Conservation (phyloP, 108 stramenopile genomes). For the Stephanodiscus minutulus region DNA sequence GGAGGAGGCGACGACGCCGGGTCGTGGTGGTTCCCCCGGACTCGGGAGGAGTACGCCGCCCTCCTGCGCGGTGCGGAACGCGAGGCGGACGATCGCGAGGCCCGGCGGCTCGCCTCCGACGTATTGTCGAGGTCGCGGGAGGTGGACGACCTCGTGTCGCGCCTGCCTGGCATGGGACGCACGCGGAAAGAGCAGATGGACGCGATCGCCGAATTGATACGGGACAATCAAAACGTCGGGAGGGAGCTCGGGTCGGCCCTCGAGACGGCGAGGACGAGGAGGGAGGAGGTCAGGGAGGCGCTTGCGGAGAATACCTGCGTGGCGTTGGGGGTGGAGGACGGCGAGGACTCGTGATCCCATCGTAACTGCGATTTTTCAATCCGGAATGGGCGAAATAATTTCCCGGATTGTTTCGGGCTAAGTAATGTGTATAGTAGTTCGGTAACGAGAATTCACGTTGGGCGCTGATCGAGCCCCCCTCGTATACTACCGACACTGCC, state of each 20-base stretch:
- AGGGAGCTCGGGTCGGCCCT: slow-evolving; percentile 61
- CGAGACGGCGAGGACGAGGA: slow-evolving; percentile 45
- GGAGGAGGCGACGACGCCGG: too few relatives aligned
- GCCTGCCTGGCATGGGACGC: slow-evolving; percentile 74
- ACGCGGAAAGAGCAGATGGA: slow-evolving; percentile 73
- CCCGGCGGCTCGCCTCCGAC: slow-evolving; percentile 53
- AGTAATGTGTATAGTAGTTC: too few relatives aligned
- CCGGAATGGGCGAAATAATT: not conserved
- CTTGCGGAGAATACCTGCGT: slow-evolving; percentile 65
- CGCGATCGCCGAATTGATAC: slow-evolving; percentile 64
- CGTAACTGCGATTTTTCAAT: not conserved
- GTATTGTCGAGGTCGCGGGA: slow-evolving; percentile 73
- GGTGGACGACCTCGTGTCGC: slow-evolving; percentile 69
- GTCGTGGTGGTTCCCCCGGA: slow-evolving; percentile 37
- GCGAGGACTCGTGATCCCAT: slow-evolving; percentile 28
- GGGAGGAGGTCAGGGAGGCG: slow-evolving; percentile 61
- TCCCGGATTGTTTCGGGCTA: too few relatives aligned
- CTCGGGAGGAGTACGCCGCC: slow-evolving; percentile 59
- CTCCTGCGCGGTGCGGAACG: slow-evolving; percentile 60
- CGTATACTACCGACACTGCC: too few relatives aligned
- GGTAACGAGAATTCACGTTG: too few relatives aligned
- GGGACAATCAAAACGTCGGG: slow-evolving; percentile 51
- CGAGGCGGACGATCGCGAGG: slow-evolving; percentile 62
- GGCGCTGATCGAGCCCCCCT: too few relatives aligned
- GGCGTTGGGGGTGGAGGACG: slow-evolving; percentile 77